Evolutionary conservation across 768 basidiomycete species (phyloP), one percentile per base, ranked within the genome.

Genomic region (Collybia sp.): DNA sequence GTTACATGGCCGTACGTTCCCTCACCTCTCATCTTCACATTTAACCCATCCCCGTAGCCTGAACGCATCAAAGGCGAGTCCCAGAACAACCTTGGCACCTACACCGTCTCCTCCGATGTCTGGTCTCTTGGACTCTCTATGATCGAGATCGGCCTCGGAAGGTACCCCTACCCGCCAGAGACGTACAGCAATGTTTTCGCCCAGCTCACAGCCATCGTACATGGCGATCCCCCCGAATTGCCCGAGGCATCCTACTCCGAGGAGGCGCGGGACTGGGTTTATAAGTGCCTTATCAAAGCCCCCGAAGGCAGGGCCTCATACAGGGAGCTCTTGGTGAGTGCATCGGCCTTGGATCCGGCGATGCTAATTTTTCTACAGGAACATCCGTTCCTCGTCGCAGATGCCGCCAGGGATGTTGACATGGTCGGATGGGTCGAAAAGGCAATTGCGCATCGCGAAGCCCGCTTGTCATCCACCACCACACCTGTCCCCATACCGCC

Each of bases 181-280:
- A 95, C 93, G 6, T 99, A 96, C 63, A 80, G 83, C 48, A 97
- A 97, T 62, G 93, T 97, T 12, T 96, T 99, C 66, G 95, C 94
- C 2, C 95, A 99, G 58, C 55, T 80, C 34, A 90, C 86, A n/a
- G 94, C 95, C 3, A 99, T 99, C 51, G 93, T 99, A 2, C 85
- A 96, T 52, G 95, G 93, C 0, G 89, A 93, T 46, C 87, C 93
- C 9, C 95, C 95, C 3, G 82, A 81, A 31, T 68, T 99, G 30
- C 94, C 94, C 0, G 79, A 78, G 15, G 76, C 80, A 1, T 70
- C 69, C 1, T 91, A 83, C 64, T 76, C 76, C 33, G 72, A 79
- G 16, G 71, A 72, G 11, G 93, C 93, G 11, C 75, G 83, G 44
- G 85, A 93, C 51, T 98, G 92, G 74, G 85, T 97, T 15, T 75